Base-by-base conservation (phyloP, 352 stramenopile species). In the Pythium pyrilobum region DNA sequence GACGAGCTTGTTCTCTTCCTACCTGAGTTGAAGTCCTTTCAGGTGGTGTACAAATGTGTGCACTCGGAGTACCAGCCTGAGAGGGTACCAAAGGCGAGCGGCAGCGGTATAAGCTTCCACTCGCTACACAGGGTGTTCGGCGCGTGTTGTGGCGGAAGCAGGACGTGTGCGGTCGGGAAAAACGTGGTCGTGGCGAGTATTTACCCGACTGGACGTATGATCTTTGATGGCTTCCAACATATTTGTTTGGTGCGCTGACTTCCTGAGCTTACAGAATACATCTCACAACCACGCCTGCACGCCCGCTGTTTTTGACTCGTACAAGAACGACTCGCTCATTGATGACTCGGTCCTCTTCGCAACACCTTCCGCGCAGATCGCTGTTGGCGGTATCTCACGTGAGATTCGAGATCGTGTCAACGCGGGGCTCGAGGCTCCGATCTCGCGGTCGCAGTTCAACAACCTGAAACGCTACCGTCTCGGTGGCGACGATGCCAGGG, bases 381-480 rank as follows among this genome's bases (percentile, higher is more conserved):
- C 11, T 24, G 23, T 25, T 3, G 20, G 23, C 4, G 47, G 12
- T 2, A 36, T 21, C 10, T 16, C 33, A 34, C 36, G 34, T 7
- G 13, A 15, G 4, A 41, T 41, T 16, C 31, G 44, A 11, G 29
- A 41, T 18, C 11, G 20, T 8, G 16, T 52, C n/a, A 52, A 31
- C 29, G 29, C 7, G 7, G 23, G 12, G 15, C 15, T 25, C 42
- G 23, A 12, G 12, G 6, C 11, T 8, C 11, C 42, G 21, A 36
- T 27, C 42, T 31, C 23, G 5, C 5, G 6, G 4, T 12, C 6
- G 24, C 23, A 37, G 18, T 37, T 20, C 6, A 13, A 36, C 23
- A 57, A 57, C 28, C 28, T 57, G 0, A 57, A 43, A 10, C 37
- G 21, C 13, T 18, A 47, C 9, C 37, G 16, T 10, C 29, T 57